A percentile compares a stretch with the other conserved stretches of the same genome.
Evolutionary conservation across 805 yeast species (phyloP).

Genomic region (Tetrapisispora namnaoensis): DNA sequence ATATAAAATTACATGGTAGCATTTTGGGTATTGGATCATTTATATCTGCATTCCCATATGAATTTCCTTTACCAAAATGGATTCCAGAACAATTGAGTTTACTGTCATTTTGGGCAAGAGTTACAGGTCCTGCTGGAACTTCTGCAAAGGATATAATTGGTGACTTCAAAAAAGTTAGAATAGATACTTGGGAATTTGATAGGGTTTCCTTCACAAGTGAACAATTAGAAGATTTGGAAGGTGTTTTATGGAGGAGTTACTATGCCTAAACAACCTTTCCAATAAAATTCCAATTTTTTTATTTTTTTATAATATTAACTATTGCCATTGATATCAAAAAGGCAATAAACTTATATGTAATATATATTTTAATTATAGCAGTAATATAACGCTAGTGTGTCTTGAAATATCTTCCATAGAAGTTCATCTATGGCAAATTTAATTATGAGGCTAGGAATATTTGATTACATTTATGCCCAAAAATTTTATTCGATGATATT

Average conservation of each 20-base stretch:
- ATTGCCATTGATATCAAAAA: too few relatives aligned
- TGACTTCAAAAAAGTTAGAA: constrained; percentile 81
- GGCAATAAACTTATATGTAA: too few relatives aligned
- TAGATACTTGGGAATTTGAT: constrained; percentile 95
- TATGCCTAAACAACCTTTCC: constrained; percentile 45
- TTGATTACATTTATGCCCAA: too few relatives aligned
- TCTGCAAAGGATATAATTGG: constrained; percentile 76
- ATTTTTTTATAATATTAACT: too few relatives aligned
- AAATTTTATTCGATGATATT: too few relatives aligned
- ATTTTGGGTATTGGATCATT: constrained; percentile 83
- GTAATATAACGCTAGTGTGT: too few relatives aligned
- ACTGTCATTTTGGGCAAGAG: constrained; percentile 61
- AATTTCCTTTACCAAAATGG: constrained; percentile 89
- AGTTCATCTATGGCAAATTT: too few relatives aligned
- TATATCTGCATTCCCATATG: constrained; percentile 80
- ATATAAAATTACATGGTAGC: constrained; percentile 64
- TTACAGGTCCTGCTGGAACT: constrained; percentile 70
- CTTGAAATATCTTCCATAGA: too few relatives aligned
- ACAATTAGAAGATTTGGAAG: constrained; percentile 85
- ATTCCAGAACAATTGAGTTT: constrained; percentile 62
- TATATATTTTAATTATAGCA: too few relatives aligned
- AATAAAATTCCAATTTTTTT: not conserved
- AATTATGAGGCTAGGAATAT: too few relatives aligned
- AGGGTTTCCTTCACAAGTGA: constrained; percentile 60
- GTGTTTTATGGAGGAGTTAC: constrained; percentile 87